phyloP scores from a whole-genome alignment of 371 early-diverging fungal species.

The Mucor mucedo region DNA sequence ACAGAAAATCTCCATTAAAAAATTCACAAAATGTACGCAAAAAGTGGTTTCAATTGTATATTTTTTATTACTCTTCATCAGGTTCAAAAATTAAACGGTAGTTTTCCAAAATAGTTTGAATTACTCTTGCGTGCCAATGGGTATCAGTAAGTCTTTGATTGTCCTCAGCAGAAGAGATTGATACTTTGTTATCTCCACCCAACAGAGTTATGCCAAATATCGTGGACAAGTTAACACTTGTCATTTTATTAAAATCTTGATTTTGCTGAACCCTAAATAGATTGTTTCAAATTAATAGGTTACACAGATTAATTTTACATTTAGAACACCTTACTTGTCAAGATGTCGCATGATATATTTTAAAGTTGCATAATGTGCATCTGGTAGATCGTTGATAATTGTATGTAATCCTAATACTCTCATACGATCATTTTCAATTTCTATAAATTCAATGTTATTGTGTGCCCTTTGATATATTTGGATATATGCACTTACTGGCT shows the following conservation, averaged over 20 bases:
- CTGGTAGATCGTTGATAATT: constrained; percentile 73
- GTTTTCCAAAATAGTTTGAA: constrained; percentile 66
- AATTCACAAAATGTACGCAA: too few species aligned
- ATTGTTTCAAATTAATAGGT: neutral
- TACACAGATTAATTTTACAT: neutral
- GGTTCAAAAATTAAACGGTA: constrained; percentile 67
- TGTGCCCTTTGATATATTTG: too few species aligned
- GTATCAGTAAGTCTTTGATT: constrained; percentile 57
- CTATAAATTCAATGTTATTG: neutral
- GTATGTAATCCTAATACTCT: constrained; percentile 69
- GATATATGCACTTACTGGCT: constrained; percentile 49
- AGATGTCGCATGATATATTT: constrained; percentile 78
- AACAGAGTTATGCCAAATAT: constrained; percentile 91
- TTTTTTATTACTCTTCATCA: constrained; percentile 40
- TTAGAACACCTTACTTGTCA: constrained; percentile 54
- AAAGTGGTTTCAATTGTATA: too few species aligned
- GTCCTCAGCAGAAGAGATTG: constrained; percentile 34
- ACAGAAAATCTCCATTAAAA: too few species aligned
- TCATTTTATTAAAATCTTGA: constrained; percentile 88
- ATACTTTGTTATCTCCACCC: constrained; percentile 46
- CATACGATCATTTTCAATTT: constrained; percentile 53
- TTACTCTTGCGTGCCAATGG: constrained; percentile 60
- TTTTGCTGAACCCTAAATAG: constrained; percentile 68
- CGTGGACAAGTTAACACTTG: constrained; percentile 80
- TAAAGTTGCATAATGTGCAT: constrained; percentile 82